Conservation (phyloP, 305 asterid species). For the Monarda citriodora region DNA sequence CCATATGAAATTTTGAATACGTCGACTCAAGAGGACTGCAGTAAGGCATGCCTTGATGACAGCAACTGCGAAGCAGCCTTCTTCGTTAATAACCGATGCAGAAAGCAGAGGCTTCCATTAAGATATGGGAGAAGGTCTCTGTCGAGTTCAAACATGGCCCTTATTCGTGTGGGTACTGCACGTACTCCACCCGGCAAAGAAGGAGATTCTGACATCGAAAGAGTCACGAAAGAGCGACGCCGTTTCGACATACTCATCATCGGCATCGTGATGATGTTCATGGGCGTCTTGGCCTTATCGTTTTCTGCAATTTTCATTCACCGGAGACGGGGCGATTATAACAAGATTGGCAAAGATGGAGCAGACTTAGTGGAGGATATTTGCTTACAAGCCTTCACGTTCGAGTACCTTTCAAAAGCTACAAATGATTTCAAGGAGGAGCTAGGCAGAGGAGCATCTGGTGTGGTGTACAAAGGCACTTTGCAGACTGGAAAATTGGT, state of each 20-base stretch:
- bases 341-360: constrained; percentile 9
- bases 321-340: constrained; percentile 15
- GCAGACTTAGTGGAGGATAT: constrained; percentile 23
- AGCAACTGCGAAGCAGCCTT: constrained; percentile 48
- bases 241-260: constrained; percentile 24
- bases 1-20: constrained; percentile 8
- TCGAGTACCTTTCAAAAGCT: constrained; percentile 27
- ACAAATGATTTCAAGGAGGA: constrained; percentile 37
- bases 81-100: constrained; percentile 17
- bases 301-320: constrained; percentile 21
- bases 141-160: constrained; percentile 8
- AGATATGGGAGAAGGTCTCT: constrained; percentile 27
- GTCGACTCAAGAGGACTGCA: constrained; percentile 25
- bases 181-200: background rate
- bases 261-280: constrained; percentile 22
- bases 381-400: constrained; percentile 27
- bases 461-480: constrained; percentile 28
- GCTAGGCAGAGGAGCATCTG: constrained; percentile 40
- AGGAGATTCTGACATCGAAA: background rate
- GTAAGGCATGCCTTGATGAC: constrained; percentile 36
- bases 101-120: constrained; percentile 47
- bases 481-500: constrained; percentile 10
- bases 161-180: constrained; percentile 24
- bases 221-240: constrained; percentile 14
- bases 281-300: constrained; percentile 20